Evolutionary conservation across 257 asterid species (phyloP).

Genomic region (Solanum appendiculatum): DNA sequence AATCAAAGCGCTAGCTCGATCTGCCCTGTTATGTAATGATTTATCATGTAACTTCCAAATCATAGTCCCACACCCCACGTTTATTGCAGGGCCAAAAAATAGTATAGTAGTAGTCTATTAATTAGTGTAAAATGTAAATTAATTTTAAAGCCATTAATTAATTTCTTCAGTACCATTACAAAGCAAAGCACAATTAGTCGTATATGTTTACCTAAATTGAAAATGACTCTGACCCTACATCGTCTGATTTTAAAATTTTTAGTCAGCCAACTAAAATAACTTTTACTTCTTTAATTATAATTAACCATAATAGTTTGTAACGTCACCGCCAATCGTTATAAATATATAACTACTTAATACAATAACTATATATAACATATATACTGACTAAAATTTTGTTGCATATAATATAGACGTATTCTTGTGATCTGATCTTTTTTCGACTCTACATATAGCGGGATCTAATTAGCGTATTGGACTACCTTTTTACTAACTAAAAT

Average conservation of each 20-base stretch:
- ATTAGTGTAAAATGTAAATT: background rate
- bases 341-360: background rate
- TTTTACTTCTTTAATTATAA: background rate
- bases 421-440: no score
- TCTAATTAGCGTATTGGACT: no score
- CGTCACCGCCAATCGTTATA: background rate
- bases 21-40: background rate
- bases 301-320: background rate
- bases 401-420: background rate
- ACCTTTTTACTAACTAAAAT: no score
- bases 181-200: background rate
- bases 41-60: background rate
- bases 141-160: background rate
- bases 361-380: background rate
- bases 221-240: background rate
- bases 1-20: no score
- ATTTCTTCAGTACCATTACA: background rate
- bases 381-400: background rate
- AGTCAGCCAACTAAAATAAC: background rate
- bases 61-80: background rate
- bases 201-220: background rate
- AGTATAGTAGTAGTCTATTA: background rate
- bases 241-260: background rate
- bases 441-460: no score
- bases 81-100: background rate